phyloP scores from a whole-genome alignment of 768 basidiomycete species.

The Lentinula edodes region DNA sequence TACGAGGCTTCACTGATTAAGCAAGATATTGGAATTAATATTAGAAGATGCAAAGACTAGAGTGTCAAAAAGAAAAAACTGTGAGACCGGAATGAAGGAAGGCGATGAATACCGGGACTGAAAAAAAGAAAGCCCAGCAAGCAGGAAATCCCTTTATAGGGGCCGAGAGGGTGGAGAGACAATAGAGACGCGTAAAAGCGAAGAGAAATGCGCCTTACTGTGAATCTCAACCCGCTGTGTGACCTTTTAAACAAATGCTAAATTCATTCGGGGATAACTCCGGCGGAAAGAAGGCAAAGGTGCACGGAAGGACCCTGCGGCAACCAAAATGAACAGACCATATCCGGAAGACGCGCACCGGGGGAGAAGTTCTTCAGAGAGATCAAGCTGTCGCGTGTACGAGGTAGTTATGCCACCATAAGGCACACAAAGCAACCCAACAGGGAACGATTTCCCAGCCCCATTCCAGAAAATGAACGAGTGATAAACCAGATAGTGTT shows the following conservation, averaged over 20 bases:
- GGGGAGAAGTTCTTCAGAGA: neutral
- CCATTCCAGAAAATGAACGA: neutral
- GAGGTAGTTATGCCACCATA: slow-evolving; percentile 3
- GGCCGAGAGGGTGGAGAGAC: neutral
- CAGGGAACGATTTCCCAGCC: neutral
- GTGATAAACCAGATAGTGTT: neutral
- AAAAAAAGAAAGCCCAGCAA: neutral
- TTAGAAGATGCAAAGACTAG: neutral
- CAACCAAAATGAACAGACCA: neutral
- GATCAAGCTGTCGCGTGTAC: slow-evolving; percentile 4
- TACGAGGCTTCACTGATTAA: neutral
- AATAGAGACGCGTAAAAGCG: neutral
- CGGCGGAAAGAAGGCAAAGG: neutral
- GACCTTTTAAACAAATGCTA: neutral
- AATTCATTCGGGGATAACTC: slow-evolving; percentile 5
- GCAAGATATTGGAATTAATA: neutral
- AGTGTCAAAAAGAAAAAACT: neutral
- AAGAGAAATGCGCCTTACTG: neutral
- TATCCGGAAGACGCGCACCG: neutral
- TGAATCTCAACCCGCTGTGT: neutral
- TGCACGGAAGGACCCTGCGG: slow-evolving; percentile 1
- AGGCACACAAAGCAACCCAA: neutral
- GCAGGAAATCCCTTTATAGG: neutral
- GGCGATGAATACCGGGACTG: neutral
- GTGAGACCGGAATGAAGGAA: neutral